Evolutionary conservation across 768 basidiomycete species (phyloP), one percentile per base, ranked within the genome.

Genomic region (Austroboletus festivus): DNA sequence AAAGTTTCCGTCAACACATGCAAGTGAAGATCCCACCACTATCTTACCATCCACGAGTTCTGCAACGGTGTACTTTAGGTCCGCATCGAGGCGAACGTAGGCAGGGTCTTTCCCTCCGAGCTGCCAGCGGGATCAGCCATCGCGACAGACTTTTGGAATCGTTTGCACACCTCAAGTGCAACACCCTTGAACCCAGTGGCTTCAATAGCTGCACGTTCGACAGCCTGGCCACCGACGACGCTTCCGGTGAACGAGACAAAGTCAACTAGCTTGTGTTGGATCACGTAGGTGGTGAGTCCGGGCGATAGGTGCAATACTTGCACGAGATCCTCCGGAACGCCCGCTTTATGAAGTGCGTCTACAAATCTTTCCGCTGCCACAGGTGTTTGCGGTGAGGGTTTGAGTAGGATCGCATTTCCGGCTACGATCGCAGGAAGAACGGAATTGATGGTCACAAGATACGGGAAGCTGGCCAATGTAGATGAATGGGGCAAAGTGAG

Each of bases 101-200:
- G 95, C 96, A 3, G 96, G 93, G 61, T 99, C 96, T 68, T 99
- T 98, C 1, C 96, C 96, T 2, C 96, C 96, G 15, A 99, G 81
- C 88, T 92, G 54, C 18, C 24, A 34, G 22, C n/a, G 4, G 13
- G 42, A 43, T 61, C n/a, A 59, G 19, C 18, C 30, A 34, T 19
- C 19, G 10, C 12, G 9, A 28, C n/a, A n/a, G 41, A 33, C 19
- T 6, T 23, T n/a, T 4, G 0, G 22, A 15, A 18, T 31, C n/a
- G 2, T 8, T 6, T 15, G 4, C 15, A 34, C 58, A 86, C 88
- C 77, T 96, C 93, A 26, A 96, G 74, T 0, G 79, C 89, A 16
- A 93, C 88, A 5, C 89, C 89, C 54, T 90, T 95, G 73, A 97
- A 94, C 0, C 83, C 83, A 2, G 64, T 56, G 0, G 81, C 84